phyloP scores from a whole-genome alignment of 2,329 filamentous ascomycete genomes.

The Boeremia exigua region DNA sequence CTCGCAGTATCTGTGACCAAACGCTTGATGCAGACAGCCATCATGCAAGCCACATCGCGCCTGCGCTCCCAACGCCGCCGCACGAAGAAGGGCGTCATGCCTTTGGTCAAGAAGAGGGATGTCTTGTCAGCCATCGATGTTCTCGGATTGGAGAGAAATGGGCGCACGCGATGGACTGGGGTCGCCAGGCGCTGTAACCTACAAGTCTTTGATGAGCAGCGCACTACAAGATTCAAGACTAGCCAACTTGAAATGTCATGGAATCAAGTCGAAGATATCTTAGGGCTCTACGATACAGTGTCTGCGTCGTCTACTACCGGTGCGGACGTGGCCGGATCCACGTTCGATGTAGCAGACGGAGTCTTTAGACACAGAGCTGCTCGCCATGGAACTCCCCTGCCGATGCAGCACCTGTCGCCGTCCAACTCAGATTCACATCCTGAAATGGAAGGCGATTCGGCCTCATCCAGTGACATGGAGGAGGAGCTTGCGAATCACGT shows the following conservation, averaged over 20 bases:
- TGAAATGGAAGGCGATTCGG: slow-evolving; percentile 2
- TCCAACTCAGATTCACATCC: slow-evolving; percentile 22
- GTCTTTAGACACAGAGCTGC: slow-evolving; percentile 29
- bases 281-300: slow-evolving; percentile 18
- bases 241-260: slow-evolving; percentile 51
- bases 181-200: slow-evolving; percentile 61
- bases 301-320: slow-evolving; percentile 41
- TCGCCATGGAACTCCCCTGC: slow-evolving; percentile 39
- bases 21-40: slow-evolving; percentile 70
- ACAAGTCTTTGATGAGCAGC: slow-evolving; percentile 50
- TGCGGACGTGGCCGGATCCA: slow-evolving; percentile 17
- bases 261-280: slow-evolving; percentile 48
- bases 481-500: neutral
- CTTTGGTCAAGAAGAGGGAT: slow-evolving; percentile 55
- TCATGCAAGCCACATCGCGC: slow-evolving; percentile 75
- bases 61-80: slow-evolving; percentile 58
- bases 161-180: slow-evolving; percentile 58
- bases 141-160: slow-evolving; percentile 57
- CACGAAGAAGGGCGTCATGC: slow-evolving; percentile 35
- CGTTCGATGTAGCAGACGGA: slow-evolving; percentile 20
- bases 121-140: slow-evolving; percentile 62
- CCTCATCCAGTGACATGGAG: slow-evolving; percentile 9
- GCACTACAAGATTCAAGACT: slow-evolving; percentile 11
- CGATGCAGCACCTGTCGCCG: slow-evolving; percentile 19
- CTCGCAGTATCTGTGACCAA: slow-evolving; percentile 72